These are phyloP conservation scores for Penicillium alfredii DNA, from an alignment of 495 filamentous ascomycete genomes.

Conservation along the genomic window DNA sequence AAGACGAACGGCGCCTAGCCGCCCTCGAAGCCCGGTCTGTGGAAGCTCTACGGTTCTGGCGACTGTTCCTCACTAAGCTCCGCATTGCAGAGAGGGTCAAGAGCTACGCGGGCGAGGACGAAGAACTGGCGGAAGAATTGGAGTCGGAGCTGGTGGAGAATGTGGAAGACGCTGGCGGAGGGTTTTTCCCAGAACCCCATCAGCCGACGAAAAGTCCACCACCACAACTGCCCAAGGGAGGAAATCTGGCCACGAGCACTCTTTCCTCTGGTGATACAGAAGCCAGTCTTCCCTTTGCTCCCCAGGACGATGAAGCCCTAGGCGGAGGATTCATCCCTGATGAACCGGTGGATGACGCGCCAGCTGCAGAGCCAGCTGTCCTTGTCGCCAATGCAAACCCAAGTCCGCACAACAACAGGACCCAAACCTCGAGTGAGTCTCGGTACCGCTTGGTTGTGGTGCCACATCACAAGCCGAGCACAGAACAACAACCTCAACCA, in stretches of 20 bases:
- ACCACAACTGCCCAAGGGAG: slow-evolving; percentile 4
- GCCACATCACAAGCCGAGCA: slow-evolving; percentile 8
- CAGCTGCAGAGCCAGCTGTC: background rate
- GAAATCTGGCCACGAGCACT: background rate
- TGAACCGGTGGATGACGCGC: background rate
- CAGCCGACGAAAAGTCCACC: slow-evolving; percentile 18
- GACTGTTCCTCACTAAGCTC: slow-evolving; percentile 64
- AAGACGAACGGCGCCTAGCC: slow-evolving; percentile 51
- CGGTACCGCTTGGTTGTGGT: slow-evolving; percentile 35
- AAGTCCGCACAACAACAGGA: background rate
- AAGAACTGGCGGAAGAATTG: slow-evolving; percentile 22
- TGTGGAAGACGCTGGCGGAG: slow-evolving; percentile 23
- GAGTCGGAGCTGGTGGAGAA: slow-evolving; percentile 15
- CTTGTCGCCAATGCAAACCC: background rate
- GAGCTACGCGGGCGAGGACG: slow-evolving; percentile 52
- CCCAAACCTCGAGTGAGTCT: slow-evolving; percentile 1
- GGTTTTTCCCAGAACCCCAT: slow-evolving; percentile 45
- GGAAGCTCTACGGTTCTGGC: slow-evolving; percentile 67
- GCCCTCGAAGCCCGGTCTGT: slow-evolving; percentile 50
- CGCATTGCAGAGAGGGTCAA: slow-evolving; percentile 73
- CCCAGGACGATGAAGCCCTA: background rate
- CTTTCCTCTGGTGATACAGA: background rate
- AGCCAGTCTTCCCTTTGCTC: background rate
- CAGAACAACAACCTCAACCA: background rate
- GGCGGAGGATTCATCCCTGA: slow-evolving; percentile 25